Evolutionary conservation across 1,139 yeast species (phyloP).

Genomic region (Blastobotrys aristatus): DNA sequence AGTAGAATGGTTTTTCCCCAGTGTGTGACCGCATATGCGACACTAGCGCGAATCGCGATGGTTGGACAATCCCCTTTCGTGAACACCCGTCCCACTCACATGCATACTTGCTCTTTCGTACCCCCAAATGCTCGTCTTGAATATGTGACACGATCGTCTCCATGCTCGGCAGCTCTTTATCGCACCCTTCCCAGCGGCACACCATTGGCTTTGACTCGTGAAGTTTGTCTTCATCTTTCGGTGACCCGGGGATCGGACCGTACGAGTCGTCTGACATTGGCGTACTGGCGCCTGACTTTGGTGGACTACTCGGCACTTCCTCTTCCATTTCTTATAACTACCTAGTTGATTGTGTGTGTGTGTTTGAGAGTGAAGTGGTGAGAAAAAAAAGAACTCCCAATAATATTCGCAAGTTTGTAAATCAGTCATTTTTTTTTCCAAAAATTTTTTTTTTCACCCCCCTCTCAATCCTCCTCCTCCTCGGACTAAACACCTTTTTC

Average conservation of each 20-base stretch:
- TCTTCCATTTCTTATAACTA: not conserved
- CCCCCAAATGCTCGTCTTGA: constrained; percentile 37
- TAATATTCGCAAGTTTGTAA: too few species aligned
- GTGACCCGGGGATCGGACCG: constrained; percentile 20
- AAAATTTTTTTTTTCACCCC: not conserved
- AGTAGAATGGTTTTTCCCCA: constrained; percentile 62
- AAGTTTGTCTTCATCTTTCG: constrained; percentile 15
- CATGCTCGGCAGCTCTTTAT: constrained; percentile 28
- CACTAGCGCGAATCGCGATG: constrained; percentile 54
- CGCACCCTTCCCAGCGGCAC: constrained; percentile 41
- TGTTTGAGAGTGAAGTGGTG: not conserved
- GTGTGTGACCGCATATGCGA: constrained; percentile 64
- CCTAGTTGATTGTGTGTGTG: not conserved
- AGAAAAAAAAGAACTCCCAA: not conserved
- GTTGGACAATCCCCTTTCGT: constrained; percentile 50
- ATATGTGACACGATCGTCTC: constrained; percentile 39
- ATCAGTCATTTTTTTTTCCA: too few species aligned
- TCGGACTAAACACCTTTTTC: not conserved
- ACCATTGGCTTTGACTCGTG: constrained; percentile 14
- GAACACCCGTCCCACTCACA: constrained; percentile 64
- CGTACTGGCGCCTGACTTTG: constrained; percentile 2
- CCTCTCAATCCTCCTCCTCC: not conserved
- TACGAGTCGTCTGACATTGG: constrained; percentile 22
- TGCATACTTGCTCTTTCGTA: constrained; percentile 42
- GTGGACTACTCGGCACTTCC: not conserved